Evolutionary conservation across 441 rosid genomes (phyloP).

Genomic region (Mallotus repandus): DNA sequence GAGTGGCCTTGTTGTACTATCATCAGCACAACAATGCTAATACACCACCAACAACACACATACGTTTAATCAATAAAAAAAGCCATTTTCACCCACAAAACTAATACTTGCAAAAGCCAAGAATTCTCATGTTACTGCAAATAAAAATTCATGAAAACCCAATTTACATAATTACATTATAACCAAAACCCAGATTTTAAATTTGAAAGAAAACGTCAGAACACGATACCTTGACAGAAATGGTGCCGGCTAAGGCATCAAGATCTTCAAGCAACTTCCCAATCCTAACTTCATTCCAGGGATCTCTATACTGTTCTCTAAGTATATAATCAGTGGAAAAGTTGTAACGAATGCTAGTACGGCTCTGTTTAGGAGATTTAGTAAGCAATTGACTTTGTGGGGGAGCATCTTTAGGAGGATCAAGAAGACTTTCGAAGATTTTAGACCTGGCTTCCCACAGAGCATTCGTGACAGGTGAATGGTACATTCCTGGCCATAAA

Average conservation of each 20-base stretch:
- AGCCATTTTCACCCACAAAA: neutral
- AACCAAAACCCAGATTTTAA: neutral
- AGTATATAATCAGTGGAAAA: constrained; percentile 67
- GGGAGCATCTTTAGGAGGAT: constrained; percentile 78
- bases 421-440: constrained; percentile 68
- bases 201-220: neutral
- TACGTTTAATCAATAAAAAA: constrained; percentile 11
- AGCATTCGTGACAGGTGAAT: constrained; percentile 74
- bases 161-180: neutral
- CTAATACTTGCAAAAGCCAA: neutral
- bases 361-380: constrained; percentile 60
- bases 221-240: constrained; percentile 69
- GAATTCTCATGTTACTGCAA: no score
- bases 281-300: constrained; percentile 81
- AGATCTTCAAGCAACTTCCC: constrained; percentile 89
- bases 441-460: constrained; percentile 78
- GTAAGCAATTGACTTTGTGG: constrained; percentile 66
- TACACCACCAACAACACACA: constrained; percentile 20
- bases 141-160: neutral
- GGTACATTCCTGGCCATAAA: constrained; percentile 89
- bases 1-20: constrained; percentile 51
- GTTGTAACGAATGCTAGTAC: constrained; percentile 60
- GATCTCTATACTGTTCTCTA: constrained; percentile 83
- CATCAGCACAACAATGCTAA: constrained; percentile 77
- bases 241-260: constrained; percentile 89